A percentile compares a stretch with the other conserved stretches of the same genome.
phyloP scores from a whole-genome alignment of 441 rosid genomes.

The Breynia disticha region DNA sequence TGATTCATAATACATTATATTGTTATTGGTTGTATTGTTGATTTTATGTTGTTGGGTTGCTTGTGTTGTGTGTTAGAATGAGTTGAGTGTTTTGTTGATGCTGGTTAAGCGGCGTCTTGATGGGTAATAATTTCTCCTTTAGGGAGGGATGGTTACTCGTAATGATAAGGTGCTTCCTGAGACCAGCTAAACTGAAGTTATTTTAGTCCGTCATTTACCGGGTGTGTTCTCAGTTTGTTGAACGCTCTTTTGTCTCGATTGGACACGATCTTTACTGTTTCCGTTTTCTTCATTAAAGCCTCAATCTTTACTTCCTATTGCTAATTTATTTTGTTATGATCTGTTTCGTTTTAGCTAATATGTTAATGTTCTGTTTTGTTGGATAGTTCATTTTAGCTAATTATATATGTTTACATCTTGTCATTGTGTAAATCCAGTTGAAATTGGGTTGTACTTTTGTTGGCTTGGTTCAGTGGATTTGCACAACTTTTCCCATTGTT shows the following conservation, averaged over 20 bases:
- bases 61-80: background rate
- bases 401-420: too few species aligned
- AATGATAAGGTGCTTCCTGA: constrained; percentile 38
- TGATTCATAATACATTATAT: too few species aligned
- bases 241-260: constrained; percentile 34
- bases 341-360: too few species aligned
- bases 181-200: constrained; percentile 30
- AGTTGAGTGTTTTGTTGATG: constrained; percentile 2
- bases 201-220: constrained; percentile 27
- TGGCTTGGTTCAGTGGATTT: too few species aligned
- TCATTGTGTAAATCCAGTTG: too few species aligned
- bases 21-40: background rate
- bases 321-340: too few species aligned
- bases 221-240: constrained; percentile 18
- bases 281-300: background rate
- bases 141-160: constrained; percentile 12
- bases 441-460: too few species aligned
- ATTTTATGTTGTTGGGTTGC: background rate
- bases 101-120: constrained; percentile 35
- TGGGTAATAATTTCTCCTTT: constrained; percentile 8
- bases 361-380: too few species aligned
- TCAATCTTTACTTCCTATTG: too few species aligned
- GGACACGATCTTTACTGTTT: constrained; percentile 6
- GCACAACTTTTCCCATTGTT: too few species aligned
- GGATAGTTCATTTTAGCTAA: too few species aligned